These are phyloP conservation scores for Plantago coronopus DNA, from an alignment of 305 asterid genomes.

Conservation along the genomic window DNA sequence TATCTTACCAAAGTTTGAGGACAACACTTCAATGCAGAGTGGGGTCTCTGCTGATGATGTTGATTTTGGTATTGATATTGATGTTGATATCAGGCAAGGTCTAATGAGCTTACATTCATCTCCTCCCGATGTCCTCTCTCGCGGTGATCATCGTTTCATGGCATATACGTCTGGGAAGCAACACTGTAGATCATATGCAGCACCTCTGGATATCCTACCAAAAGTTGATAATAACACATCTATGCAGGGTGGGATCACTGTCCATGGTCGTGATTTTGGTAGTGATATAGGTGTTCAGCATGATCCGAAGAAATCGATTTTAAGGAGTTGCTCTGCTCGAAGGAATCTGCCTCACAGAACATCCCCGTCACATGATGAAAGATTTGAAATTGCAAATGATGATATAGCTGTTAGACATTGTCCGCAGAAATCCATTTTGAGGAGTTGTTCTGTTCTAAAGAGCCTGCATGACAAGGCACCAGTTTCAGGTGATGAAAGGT, in stretches of 20 bases:
- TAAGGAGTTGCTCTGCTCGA: constrained; percentile 42
- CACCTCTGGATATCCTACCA: too few species aligned
- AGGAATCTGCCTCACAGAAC: constrained; percentile 35
- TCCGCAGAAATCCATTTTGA: constrained; percentile 36
- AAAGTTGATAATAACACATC: too few species aligned
- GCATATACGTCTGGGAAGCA: constrained; percentile 31
- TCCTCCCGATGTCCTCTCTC: constrained; percentile 37
- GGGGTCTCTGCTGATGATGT: constrained; percentile 5
- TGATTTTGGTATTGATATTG: not conserved
- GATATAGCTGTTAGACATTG: constrained; percentile 30
- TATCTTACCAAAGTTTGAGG: not conserved
- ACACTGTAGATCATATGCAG: constrained; percentile 11
- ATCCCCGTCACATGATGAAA: constrained; percentile 36
- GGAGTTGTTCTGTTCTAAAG: constrained; percentile 44
- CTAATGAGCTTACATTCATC: constrained; percentile 22
- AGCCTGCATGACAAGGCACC: constrained; percentile 35
- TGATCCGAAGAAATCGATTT: constrained; percentile 36
- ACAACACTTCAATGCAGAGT: not conserved
- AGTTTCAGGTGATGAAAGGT: constrained; percentile 35
- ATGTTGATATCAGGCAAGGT: too few species aligned
- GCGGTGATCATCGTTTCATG: constrained; percentile 27
- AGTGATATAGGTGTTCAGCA: constrained; percentile 29
- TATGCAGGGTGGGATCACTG: too few species aligned
- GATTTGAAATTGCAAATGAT: constrained; percentile 33
- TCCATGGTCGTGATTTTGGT: not conserved